Base-by-base conservation (phyloP, 1,284 basidiomycete genomes). In the Thelephora terrestris region DNA sequence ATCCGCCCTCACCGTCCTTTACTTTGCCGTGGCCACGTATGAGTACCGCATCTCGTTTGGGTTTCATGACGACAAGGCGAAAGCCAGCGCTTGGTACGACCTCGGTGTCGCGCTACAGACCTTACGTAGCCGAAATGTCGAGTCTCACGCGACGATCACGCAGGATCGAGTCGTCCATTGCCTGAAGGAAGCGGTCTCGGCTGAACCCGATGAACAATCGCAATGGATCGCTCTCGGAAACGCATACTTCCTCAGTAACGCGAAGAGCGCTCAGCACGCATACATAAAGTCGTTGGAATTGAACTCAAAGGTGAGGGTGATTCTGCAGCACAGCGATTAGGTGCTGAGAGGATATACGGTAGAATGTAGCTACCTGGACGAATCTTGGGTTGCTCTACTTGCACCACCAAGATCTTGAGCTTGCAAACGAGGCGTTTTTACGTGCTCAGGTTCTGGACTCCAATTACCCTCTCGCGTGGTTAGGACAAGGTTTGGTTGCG, bases 371-470 rank as follows among this genome's bases (percentile, higher is more conserved):
- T 5, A 78, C 83, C 1, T 99, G 96, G 96, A 79, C 87, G 6
- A 91, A 88, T 60, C 74, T 99, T 3, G 96, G 95, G 0, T 71
- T 97, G 49, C 71, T 99, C 43, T 99, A 94, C 63, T 72, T 95
- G n/a, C 68, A 84, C 48, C 75, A 94, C 55, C 73, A 77, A 24
- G 95, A 99, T 62, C 58, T 74, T 0, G 86, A 91, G 50, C 71
- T 99, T 27, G 92, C 94, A 0, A 88, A 88, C 55, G 82, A 94
- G 60, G 83, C 88, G 1, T 81, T 99, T 57, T 76, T 85, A 57
- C 84, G 84, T 53, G 90, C 94, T 14, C 95, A 98, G 62, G 85
- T 85, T 10, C 72, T 94, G 18, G 92, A 98, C 67, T 91, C 96
- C 2, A 95, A 98, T 58, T 87, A 84, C 65, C 76, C 86, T 0